A percentile compares a stretch with the other conserved stretches of the same genome.
phyloP scores from a whole-genome alignment of 169 alveolate species.

The Cryptosporidium xiaoi region DNA sequence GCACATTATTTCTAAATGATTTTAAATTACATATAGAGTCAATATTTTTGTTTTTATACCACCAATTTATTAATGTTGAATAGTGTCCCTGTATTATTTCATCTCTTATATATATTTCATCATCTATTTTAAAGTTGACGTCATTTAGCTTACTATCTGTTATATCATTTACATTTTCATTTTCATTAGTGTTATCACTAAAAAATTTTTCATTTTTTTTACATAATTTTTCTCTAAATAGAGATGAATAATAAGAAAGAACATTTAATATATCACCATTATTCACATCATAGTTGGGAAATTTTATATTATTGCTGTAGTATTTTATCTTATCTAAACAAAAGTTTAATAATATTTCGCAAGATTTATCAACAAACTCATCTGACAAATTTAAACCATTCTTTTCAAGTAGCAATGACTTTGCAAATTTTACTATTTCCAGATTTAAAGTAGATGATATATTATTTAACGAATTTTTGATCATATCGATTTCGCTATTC shows the following conservation, averaged over 20 bases:
- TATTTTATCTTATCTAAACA: slow-evolving; percentile 39
- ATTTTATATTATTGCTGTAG: not conserved
- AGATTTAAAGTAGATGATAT: slow-evolving; percentile 6
- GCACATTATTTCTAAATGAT: not conserved
- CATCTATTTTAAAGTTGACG: not conserved
- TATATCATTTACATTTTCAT: not conserved
- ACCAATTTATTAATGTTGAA: slow-evolving; percentile 34
- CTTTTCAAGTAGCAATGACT: not conserved
- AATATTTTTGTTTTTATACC: not conserved
- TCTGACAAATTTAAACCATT: slow-evolving; percentile 10
- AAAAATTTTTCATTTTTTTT: not conserved
- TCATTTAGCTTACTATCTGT: not conserved
- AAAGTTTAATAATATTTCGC: slow-evolving; percentile 21
- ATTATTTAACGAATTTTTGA: slow-evolving; percentile 14
- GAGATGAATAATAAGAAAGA: slow-evolving; percentile 26
- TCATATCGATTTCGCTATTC: slow-evolving; percentile 16
- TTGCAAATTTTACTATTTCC: slow-evolving; percentile 13
- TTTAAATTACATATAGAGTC: not conserved
- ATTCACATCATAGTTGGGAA: not conserved
- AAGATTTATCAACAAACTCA: slow-evolving; percentile 20
- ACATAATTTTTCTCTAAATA: slow-evolving; percentile 11
- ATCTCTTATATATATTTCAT: slow-evolving; percentile 13
- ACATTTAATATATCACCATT: not conserved
- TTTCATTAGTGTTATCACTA: not conserved
- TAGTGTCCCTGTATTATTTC: slow-evolving; percentile 35